Evolutionary conservation across 495 filamentous ascomycete genomes (phyloP).

Genomic region (Neurospora sp.): DNA sequence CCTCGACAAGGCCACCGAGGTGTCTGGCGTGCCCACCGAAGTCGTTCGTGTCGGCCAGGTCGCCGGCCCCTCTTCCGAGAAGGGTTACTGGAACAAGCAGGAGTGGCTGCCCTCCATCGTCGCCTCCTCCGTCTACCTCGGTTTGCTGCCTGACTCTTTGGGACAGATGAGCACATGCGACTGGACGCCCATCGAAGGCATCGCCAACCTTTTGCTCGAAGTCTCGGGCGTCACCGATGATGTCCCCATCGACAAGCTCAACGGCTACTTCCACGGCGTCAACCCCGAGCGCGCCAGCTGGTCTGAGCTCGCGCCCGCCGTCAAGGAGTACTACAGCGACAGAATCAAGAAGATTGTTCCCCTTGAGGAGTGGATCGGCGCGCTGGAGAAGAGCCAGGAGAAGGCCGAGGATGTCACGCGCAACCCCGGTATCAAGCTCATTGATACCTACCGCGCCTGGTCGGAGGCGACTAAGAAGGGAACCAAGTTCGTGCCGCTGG

Average conservation of each 20-base stretch:
- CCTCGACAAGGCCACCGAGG: constrained; percentile 31
- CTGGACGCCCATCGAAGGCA: constrained; percentile 45
- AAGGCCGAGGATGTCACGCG: constrained; percentile 19
- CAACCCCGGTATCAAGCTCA: constrained; percentile 37
- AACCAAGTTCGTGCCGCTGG: constrained; percentile 20
- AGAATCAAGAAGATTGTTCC: constrained; percentile 26
- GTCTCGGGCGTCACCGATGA: constrained; percentile 21
- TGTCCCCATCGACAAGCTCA: constrained; percentile 17
- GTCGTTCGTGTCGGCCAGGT: constrained; percentile 51
- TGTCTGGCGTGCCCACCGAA: constrained; percentile 30
- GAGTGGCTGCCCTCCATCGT: constrained; percentile 51
- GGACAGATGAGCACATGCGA: constrained; percentile 34
- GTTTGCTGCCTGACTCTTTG: constrained; percentile 29
- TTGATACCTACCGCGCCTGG: constrained; percentile 32
- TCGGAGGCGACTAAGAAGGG: constrained; percentile 7
- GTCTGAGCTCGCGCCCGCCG: constrained; percentile 19
- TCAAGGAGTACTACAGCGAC: constrained; percentile 29
- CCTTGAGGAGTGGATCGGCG: constrained; percentile 32
- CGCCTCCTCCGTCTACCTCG: constrained; percentile 32
- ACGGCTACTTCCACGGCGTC: constrained; percentile 40
- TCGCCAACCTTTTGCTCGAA: constrained; percentile 31
- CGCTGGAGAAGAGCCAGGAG: constrained; percentile 25
- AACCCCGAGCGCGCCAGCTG: constrained; percentile 33
- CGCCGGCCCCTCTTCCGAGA: constrained; percentile 35
- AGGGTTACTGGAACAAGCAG: constrained; percentile 42